Conservation (phyloP, 2,329 filamentous ascomycete species). For the Talaromyces funiculosus region DNA sequence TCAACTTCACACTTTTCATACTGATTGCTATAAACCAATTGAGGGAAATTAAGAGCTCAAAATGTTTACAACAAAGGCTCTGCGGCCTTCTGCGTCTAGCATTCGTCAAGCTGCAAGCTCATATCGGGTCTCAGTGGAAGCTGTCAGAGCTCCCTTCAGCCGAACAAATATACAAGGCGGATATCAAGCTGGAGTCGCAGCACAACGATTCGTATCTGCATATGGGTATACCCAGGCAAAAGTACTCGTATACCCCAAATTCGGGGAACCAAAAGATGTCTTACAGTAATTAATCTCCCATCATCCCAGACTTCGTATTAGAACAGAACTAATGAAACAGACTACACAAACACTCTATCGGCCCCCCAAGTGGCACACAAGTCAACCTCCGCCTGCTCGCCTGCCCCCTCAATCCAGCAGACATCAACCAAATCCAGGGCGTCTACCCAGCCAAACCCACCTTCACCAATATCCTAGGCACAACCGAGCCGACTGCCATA, state of each 20-base stretch:
- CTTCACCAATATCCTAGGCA: constrained; percentile 72
- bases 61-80: constrained; percentile 5
- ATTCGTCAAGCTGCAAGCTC: constrained; percentile 3
- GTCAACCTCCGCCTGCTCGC: constrained; percentile 83
- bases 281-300: constrained; percentile 28
- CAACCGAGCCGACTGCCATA: constrained; percentile 62
- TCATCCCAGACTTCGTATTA: neutral
- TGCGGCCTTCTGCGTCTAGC: neutral
- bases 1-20: neutral
- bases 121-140: constrained; percentile 9
- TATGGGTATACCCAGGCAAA: constrained; percentile 49
- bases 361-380: constrained; percentile 51
- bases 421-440: constrained; percentile 97
- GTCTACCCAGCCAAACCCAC: constrained; percentile 83
- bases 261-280: constrained; percentile 46
- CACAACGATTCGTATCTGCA: constrained; percentile 38
- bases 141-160: constrained; percentile 15
- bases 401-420: constrained; percentile 90
- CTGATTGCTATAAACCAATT: neutral
- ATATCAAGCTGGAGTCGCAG: constrained; percentile 16
- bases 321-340: constrained; percentile 17
- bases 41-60: neutral
- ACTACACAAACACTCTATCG: constrained; percentile 47
- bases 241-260: constrained; percentile 44
- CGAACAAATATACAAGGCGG: constrained; percentile 13